These are phyloP conservation scores for Leishmania turanica DNA, from an alignment of 208 protist genomes.

Conservation along the genomic window DNA sequence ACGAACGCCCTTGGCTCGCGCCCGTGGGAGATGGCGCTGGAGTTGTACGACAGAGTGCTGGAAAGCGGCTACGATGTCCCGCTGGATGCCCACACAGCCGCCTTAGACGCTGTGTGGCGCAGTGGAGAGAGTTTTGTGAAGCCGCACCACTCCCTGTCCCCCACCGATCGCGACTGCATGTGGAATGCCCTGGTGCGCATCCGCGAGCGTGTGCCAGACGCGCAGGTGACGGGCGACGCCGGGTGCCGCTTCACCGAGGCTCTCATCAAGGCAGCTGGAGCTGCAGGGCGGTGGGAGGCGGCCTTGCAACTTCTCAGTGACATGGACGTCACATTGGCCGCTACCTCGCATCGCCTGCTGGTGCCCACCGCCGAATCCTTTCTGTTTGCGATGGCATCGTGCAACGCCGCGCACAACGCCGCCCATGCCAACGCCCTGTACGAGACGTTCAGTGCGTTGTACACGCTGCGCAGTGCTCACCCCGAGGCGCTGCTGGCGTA, in stretches of 20 bases:
- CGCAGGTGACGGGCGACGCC: slow-evolving; percentile 58
- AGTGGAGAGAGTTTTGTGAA: slow-evolving; percentile 65
- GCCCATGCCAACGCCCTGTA: slow-evolving; percentile 58
- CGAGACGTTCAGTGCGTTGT: slow-evolving; percentile 33
- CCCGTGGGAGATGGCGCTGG: slow-evolving; percentile 62
- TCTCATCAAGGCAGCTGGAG: slow-evolving; percentile 63
- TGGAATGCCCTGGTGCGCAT: slow-evolving; percentile 41
- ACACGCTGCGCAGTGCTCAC: slow-evolving; percentile 66
- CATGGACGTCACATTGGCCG: slow-evolving; percentile 42
- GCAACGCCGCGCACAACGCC: slow-evolving; percentile 51
- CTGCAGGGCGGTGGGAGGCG: slow-evolving; percentile 58
- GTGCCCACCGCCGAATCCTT: slow-evolving; percentile 76
- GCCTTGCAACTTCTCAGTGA: slow-evolving; percentile 53
- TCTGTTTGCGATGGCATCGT: slow-evolving; percentile 73
- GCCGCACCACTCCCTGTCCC: slow-evolving; percentile 27
- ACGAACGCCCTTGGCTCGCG: slow-evolving; percentile 69
- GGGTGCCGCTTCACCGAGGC: slow-evolving; percentile 79
- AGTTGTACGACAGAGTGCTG: slow-evolving; percentile 51
- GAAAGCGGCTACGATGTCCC: slow-evolving; percentile 58
- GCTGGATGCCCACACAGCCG: slow-evolving; percentile 65
- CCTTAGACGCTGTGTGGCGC: slow-evolving; percentile 85
- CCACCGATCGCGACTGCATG: slow-evolving; percentile 30
- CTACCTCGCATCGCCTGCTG: slow-evolving; percentile 57
- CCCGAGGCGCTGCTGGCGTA: slow-evolving; percentile 69
- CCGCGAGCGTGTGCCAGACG: slow-evolving; percentile 32